Evolutionary conservation across 164 flowering plant genomes (phyloP).

Genomic region (Houttuynia cordata): DNA sequence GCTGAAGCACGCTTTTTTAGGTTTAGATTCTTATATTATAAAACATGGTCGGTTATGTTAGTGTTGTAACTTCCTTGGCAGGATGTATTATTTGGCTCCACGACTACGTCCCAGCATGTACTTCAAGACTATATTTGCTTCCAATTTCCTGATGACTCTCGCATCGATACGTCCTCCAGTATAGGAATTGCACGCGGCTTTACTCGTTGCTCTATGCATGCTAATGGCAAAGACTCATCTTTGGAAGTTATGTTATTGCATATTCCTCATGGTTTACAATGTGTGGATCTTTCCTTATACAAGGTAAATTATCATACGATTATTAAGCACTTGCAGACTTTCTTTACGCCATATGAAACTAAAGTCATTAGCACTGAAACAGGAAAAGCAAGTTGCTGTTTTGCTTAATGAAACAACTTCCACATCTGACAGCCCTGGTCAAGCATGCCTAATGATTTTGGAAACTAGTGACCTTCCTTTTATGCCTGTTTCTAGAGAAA

Average conservation of each 20-base stretch:
- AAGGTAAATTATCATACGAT: conserved; percentile 34
- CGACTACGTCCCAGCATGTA: conserved; percentile 15
- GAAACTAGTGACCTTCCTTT: conserved; percentile 65
- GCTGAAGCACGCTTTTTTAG: no score
- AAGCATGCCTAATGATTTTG: conserved; percentile 57
- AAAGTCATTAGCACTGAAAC: conserved; percentile 13
- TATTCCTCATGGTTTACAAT: conserved; percentile 54
- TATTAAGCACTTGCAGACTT: not conserved
- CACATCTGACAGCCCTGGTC: conserved; percentile 53
- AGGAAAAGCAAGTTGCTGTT: conserved; percentile 79
- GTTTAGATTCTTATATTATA: no score
- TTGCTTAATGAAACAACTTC: conserved; percentile 49
- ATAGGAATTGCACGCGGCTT: conserved; percentile 61
- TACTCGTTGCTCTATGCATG: conserved; percentile 20
- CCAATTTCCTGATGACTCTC: conserved; percentile 54
- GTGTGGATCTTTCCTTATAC: conserved; percentile 81
- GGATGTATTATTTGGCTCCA: conserved; percentile 33
- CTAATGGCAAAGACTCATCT: conserved; percentile 19
- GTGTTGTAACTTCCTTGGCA: conserved; percentile 12
- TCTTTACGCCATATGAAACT: not conserved
- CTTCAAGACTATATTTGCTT: conserved; percentile 57
- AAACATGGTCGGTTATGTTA: no score
- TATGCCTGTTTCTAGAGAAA: conserved; percentile 35
- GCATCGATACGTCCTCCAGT: conserved; percentile 40
- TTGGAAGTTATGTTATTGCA: conserved; percentile 53